Evolutionary conservation across 371 early-diverging fungal species (phyloP).

Genomic region (Syncephalastrum racemosum): DNA sequence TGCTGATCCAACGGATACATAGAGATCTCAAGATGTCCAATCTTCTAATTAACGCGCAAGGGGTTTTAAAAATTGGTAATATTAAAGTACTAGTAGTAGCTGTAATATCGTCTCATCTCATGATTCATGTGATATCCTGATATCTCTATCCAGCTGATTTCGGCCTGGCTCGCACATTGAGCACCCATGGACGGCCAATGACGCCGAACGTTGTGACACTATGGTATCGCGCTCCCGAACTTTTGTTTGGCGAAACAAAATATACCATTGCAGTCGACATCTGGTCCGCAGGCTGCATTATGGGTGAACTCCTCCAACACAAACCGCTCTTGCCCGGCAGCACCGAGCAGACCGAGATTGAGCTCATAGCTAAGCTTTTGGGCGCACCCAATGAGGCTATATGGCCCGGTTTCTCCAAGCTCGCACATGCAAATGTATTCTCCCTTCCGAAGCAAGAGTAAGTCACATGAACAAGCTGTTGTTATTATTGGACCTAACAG

Average conservation of each 20-base stretch:
- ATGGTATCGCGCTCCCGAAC: constrained; percentile 95
- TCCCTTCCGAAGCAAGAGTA: constrained; percentile 58
- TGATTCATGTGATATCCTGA: constrained; percentile 3
- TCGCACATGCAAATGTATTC: constrained; percentile 61
- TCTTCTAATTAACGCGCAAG: constrained; percentile 68
- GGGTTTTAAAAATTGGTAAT: constrained; percentile 79
- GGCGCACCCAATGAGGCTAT: constrained; percentile 81
- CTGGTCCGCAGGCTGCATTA: constrained; percentile 91
- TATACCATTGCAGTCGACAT: constrained; percentile 89
- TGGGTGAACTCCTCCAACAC: constrained; percentile 77
- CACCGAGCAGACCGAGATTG: constrained; percentile 75
- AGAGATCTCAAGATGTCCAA: constrained; percentile 90
- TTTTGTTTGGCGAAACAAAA: constrained; percentile 75
- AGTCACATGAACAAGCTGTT: background rate
- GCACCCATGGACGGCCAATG: constrained; percentile 70
- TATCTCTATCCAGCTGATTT: constrained; percentile 66
- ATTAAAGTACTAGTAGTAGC: too few species aligned
- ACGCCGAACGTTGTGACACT: constrained; percentile 94
- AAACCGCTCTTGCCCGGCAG: constrained; percentile 85
- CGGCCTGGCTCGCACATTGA: constrained; percentile 81
- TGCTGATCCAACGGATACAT: background rate
- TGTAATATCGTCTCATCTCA: background rate
- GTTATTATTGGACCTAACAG: background rate
- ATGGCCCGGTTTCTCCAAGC: constrained; percentile 72
- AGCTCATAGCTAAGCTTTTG: constrained; percentile 69